Conservation (phyloP, 2,329 filamentous ascomycete species). For the Cryphonectria parasitica region DNA sequence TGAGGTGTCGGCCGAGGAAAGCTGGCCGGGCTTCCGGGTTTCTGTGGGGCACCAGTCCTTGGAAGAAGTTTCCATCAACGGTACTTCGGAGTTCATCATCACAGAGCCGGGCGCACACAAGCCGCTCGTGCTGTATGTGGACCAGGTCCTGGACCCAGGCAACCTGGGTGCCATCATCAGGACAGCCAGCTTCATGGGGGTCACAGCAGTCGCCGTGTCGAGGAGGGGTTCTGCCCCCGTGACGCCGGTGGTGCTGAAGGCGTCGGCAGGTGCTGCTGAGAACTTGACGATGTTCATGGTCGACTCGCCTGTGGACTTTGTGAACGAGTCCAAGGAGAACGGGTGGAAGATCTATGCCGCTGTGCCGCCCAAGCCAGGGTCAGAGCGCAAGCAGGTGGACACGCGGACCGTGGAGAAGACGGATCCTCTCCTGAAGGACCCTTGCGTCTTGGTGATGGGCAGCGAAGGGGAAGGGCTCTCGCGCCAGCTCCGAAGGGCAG, state of each 20-base stretch:
- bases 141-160: constrained; percentile 81
- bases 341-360: constrained; percentile 88
- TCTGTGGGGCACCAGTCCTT: constrained; percentile 67
- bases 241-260: constrained; percentile 79
- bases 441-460: constrained; percentile 81
- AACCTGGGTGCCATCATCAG: constrained; percentile 91
- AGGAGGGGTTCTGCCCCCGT: constrained; percentile 74
- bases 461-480: constrained; percentile 78
- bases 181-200: constrained; percentile 87
- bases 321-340: constrained; percentile 66
- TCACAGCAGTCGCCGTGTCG: constrained; percentile 80
- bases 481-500: constrained; percentile 64
- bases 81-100: constrained; percentile 57
- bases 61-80: constrained; percentile 78
- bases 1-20: constrained; percentile 48
- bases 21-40: constrained; percentile 59
- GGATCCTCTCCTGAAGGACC: constrained; percentile 60
- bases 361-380: constrained; percentile 51
- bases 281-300: constrained; percentile 74
- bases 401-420: constrained; percentile 52
- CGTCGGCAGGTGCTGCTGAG: constrained; percentile 86
- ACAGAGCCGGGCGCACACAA: constrained; percentile 52
- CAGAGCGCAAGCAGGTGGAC: constrained; percentile 49
- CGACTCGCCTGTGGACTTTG: constrained; percentile 68
- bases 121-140: constrained; percentile 74